These are phyloP conservation scores for Solanum verrucosum DNA, from an alignment of 257 asterid species.

Conservation along the genomic window DNA sequence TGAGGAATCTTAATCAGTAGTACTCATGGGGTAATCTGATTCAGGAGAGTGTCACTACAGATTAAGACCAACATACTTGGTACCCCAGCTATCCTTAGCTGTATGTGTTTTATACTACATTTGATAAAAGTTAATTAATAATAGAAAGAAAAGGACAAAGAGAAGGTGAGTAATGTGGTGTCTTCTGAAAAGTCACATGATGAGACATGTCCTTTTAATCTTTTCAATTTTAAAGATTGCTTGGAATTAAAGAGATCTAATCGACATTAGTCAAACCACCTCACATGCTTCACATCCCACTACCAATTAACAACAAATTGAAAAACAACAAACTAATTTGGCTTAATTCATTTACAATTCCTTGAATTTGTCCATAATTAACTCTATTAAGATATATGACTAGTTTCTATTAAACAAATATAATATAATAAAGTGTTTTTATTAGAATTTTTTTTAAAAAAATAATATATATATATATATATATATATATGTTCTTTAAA, in stretches of 20 bases:
- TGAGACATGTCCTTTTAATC: constrained; percentile 14
- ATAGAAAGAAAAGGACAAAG: constrained; percentile 2
- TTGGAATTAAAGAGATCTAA: background rate
- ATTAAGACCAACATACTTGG: background rate
- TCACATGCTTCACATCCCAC: constrained; percentile 15
- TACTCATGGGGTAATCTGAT: background rate
- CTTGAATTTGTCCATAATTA: background rate
- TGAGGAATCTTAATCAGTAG: background rate
- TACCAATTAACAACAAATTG: background rate
- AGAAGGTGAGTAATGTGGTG: constrained; percentile 7
- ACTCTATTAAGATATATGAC: background rate
- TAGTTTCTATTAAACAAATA: background rate
- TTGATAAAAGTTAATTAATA: background rate
- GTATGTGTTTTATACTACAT: background rate
- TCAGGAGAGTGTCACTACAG: background rate
- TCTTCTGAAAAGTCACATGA: constrained; percentile 17
- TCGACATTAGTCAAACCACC: constrained; percentile 11
- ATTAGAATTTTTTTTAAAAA: background rate
- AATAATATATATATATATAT: background rate
- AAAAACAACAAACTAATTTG: background rate
- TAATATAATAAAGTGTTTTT: background rate
- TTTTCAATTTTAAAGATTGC: constrained; percentile 4
- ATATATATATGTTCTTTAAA: background rate
- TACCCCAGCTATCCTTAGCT: constrained; percentile 16
- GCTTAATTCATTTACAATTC: background rate